Base-by-base conservation (phyloP, 495 filamentous ascomycete genomes). In the Penicilliopsis zonata region DNA sequence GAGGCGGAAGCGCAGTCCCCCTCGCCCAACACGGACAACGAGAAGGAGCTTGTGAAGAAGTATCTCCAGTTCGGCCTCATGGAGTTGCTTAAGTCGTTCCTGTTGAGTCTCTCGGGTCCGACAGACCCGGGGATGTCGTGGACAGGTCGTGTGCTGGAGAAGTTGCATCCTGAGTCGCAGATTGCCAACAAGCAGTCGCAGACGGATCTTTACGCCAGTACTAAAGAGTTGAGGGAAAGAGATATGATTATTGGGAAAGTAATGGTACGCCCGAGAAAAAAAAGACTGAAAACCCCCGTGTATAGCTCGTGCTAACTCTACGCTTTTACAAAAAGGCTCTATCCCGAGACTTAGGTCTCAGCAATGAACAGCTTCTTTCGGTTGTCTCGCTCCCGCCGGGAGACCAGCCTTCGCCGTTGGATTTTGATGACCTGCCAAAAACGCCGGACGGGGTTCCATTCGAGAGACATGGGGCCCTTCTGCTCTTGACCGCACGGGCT, bases 21-120 rank as follows among this genome's bases (percentile, higher is more conserved):
- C 15, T 64, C 69, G 4, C 42, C 53, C 2, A 50, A 57, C 13
- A 47, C 55, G 12, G 58, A 68, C 25, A 77, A 86, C 34, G 67
- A 69, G 19, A 53, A 55, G 0, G 57, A 60, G 8, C 57, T 92
- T 34, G 74, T 81, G 44, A 56, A 57, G 23, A 79, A 71, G 34
- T 67, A 94, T 18, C 55, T 95, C 34, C 82, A 93, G 42, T 82
- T 86, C 28, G 94, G 93, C 43, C 57, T 90, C 15, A 78, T 87
- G 0, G 86, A 90, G 48, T 54, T 94, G 10, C 48, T 93, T 12
- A 90, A 94, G 49, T 72, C 76, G 5, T 96, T 88, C 41, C 60
- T 86, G 13, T 49, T 73, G 37, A 68, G 57, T 18, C 54, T 72
- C 10, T 49, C 53, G 3, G 69, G 63, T 47, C 71, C 50, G 37